phyloP scores from a whole-genome alignment of 495 filamentous ascomycete species.

The Penicillium ucsense region DNA sequence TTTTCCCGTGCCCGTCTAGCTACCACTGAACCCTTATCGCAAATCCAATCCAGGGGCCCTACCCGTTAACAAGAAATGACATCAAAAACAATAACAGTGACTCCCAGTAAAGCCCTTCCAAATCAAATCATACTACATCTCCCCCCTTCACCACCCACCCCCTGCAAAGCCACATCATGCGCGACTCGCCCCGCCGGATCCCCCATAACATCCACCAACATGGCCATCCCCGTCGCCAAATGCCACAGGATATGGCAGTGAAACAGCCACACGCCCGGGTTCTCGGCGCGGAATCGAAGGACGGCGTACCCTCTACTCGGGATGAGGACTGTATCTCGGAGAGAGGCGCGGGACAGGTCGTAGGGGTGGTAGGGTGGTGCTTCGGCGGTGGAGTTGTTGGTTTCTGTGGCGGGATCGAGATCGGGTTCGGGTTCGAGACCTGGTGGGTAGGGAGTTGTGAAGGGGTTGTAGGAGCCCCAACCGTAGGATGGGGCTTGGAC shows the following conservation, averaged over 20 bases:
- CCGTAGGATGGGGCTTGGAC: slow-evolving; percentile 26
- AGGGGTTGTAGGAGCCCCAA: slow-evolving; percentile 40
- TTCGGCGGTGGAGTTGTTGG: not conserved
- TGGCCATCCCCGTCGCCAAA: slow-evolving; percentile 37
- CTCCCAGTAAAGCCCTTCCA: too few species aligned
- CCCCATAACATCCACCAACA: slow-evolving; percentile 27
- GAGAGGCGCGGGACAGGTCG: slow-evolving; percentile 17
- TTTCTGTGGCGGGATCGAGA: not conserved
- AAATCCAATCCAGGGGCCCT: too few species aligned
- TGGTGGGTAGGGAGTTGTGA: slow-evolving; percentile 21
- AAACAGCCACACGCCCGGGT: slow-evolving; percentile 49
- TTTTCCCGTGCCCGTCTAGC: too few species aligned
- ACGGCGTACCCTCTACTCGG: slow-evolving; percentile 50
- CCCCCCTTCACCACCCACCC: not conserved
- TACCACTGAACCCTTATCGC: too few species aligned
- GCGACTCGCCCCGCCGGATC: slow-evolving; percentile 10
- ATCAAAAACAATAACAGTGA: too few species aligned
- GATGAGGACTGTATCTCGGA: slow-evolving; percentile 49
- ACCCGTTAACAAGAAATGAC: too few species aligned
- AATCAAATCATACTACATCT: not conserved
- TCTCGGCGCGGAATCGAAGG: slow-evolving; percentile 55
- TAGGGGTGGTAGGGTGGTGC: slow-evolving; percentile 23
- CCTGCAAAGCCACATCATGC: slow-evolving; percentile 4
- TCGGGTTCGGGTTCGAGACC: slow-evolving; percentile 7
- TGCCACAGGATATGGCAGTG: slow-evolving; percentile 67